phyloP scores from a whole-genome alignment of 352 stramenopile genomes.

The Globisporangium polare region DNA sequence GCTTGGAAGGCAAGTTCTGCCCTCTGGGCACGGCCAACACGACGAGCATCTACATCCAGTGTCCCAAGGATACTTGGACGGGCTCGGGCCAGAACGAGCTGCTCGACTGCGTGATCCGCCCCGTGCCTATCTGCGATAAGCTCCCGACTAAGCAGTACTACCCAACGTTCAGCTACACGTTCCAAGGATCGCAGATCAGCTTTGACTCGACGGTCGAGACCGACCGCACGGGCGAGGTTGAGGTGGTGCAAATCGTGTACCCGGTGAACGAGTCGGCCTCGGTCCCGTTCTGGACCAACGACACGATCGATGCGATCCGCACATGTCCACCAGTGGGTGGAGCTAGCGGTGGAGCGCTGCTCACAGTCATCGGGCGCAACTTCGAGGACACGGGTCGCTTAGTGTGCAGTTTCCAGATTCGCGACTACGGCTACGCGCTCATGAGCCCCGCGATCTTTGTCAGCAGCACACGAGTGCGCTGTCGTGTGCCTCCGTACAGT shows the following conservation, averaged over 20 bases:
- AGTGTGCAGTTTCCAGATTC: constrained; percentile 78
- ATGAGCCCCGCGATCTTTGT: constrained; percentile 65
- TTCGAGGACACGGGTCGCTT: constrained; percentile 87
- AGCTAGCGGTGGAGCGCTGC: constrained; percentile 34
- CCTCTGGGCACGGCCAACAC: constrained; percentile 83
- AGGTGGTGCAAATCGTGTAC: constrained; percentile 88
- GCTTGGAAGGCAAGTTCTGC: constrained; percentile 92
- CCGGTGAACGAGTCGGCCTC: constrained; percentile 91
- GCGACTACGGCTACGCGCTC: constrained; percentile 19
- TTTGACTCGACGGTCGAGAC: constrained; percentile 80
- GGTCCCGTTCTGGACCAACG: constrained; percentile 89
- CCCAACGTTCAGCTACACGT: constrained; percentile 63
- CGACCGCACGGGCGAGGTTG: constrained; percentile 76
- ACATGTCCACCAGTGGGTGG: constrained; percentile 60
- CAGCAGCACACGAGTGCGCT: constrained; percentile 78
- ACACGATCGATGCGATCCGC: constrained; percentile 93
- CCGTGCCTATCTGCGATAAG: constrained; percentile 95
- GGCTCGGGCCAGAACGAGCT: constrained; percentile 75
- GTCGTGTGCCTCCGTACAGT: constrained; percentile 60
- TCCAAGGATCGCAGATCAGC: constrained; percentile 39
- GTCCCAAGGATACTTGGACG: constrained; percentile 90
- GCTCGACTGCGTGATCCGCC: constrained; percentile 83
- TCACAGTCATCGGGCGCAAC: constrained; percentile 95
- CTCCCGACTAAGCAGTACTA: constrained; percentile 73
- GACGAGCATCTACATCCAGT: constrained; percentile 83